Conservation (phyloP, 2,329 filamentous ascomycete genomes). For the Leptographium flavum region DNA sequence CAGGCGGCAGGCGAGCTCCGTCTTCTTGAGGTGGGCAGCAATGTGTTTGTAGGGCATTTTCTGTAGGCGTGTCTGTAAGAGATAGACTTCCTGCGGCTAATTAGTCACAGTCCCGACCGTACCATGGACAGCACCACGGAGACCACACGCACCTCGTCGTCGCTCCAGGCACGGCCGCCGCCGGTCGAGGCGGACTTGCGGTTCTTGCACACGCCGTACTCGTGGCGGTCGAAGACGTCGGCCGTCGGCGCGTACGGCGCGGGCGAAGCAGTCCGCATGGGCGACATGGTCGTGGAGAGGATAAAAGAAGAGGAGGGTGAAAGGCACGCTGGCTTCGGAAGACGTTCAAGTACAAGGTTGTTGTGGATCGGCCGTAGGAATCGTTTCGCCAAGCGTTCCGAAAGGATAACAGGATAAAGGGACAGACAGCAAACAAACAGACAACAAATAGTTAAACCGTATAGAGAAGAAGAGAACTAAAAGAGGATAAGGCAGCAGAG, state of each 20-base stretch:
- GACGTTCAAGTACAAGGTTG: too few relatives aligned
- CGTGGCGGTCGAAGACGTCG: slow-evolving; percentile 42
- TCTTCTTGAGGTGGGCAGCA: slow-evolving; percentile 73
- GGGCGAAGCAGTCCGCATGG: slow-evolving; percentile 29
- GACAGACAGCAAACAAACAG: neutral
- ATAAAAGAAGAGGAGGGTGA: neutral
- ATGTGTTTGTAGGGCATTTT: slow-evolving; percentile 92
- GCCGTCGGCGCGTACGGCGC: slow-evolving; percentile 34
- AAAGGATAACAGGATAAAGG: too few relatives aligned
- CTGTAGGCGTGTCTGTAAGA: slow-evolving; percentile 69
- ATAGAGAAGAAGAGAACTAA: slow-evolving; percentile 1
- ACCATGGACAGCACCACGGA: too few relatives aligned
- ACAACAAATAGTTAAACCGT: slow-evolving; percentile 5
- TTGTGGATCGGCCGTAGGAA: neutral
- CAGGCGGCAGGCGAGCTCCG: slow-evolving; percentile 72
- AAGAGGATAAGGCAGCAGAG: slow-evolving; percentile 2
- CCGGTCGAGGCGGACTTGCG: slow-evolving; percentile 57
- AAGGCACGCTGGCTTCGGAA: neutral
- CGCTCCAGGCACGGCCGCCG: slow-evolving; percentile 70
- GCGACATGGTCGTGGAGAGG: slow-evolving; percentile 27
- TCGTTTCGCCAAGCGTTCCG: too few relatives aligned
- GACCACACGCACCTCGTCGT: slow-evolving; percentile 68
- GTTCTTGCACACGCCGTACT: slow-evolving; percentile 47
- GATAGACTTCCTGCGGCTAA: slow-evolving; percentile 61
- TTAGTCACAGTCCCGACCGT: too few relatives aligned